Percentiles rank a stretch among this genome's conserved stretches.
Conservation (phyloP, 805 yeast species). For the Cyberlindnera xylosilytica region DNA sequence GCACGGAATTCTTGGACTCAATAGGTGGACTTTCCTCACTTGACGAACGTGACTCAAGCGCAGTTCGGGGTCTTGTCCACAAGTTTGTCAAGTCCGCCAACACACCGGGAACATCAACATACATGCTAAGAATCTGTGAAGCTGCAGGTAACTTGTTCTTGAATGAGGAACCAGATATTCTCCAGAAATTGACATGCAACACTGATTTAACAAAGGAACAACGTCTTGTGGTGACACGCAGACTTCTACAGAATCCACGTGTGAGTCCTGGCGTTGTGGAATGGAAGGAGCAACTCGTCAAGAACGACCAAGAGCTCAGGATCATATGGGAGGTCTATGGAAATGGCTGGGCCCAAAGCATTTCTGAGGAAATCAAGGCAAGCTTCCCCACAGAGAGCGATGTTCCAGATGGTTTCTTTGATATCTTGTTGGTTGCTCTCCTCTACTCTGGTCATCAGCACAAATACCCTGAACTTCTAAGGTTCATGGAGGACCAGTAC, state of each 20-base stretch:
- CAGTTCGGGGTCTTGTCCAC: background rate
- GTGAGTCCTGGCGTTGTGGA: background rate
- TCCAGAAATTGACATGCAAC: no score
- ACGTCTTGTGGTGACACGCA: background rate
- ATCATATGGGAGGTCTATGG: constrained; percentile 3
- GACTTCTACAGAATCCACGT: constrained; percentile 5
- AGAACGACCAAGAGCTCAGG: background rate
- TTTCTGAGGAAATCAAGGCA: background rate
- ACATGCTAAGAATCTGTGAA: constrained; percentile 9
- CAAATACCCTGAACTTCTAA: constrained; percentile 6
- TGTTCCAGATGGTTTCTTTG: constrained; percentile 1
- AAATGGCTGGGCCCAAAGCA: background rate
- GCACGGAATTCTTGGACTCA: background rate
- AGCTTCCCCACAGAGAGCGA: background rate
- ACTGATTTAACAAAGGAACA: background rate
- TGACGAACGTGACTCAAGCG: background rate
- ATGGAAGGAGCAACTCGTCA: background rate
- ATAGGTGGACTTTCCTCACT: background rate
- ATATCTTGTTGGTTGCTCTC: constrained; percentile 1
- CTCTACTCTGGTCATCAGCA: constrained; percentile 4
- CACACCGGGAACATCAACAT: background rate
- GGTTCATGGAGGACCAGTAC: constrained; percentile 1
- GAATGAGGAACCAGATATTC: background rate
- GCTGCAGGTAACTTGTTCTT: constrained; percentile 1
- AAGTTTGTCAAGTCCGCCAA: background rate